Evolutionary conservation across 1,284 basidiomycete species (phyloP).

Genomic region (Thelephora terrestris): DNA sequence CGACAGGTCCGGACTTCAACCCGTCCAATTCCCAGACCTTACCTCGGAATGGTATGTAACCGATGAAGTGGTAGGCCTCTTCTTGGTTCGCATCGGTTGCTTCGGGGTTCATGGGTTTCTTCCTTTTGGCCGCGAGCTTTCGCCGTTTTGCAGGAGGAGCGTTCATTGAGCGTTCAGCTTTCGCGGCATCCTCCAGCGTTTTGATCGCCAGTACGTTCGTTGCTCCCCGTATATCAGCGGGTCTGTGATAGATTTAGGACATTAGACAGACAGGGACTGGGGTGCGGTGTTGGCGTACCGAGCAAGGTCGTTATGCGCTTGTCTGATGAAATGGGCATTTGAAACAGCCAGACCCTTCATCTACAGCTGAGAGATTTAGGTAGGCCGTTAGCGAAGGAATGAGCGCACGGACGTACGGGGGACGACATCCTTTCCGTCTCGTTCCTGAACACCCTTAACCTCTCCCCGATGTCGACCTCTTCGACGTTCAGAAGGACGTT

Average conservation of each 20-base stretch:
- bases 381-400: background rate
- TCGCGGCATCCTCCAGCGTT: slow-evolving; percentile 28
- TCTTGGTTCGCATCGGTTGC: slow-evolving; percentile 23
- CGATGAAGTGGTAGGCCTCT: slow-evolving; percentile 53
- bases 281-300: slow-evolving; percentile 26
- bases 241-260: slow-evolving; percentile 23
- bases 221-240: slow-evolving; percentile 46
- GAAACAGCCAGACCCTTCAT: slow-evolving; percentile 54
- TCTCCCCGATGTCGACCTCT: slow-evolving; percentile 34
- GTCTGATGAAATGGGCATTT: slow-evolving; percentile 38
- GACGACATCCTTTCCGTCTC: slow-evolving; percentile 47
- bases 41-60: slow-evolving; percentile 47
- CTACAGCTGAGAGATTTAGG: slow-evolving; percentile 19
- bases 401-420: slow-evolving; percentile 29
- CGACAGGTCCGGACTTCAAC: slow-evolving; percentile 36
- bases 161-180: slow-evolving; percentile 14
- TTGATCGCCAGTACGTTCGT: slow-evolving; percentile 33
- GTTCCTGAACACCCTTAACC: slow-evolving; percentile 32
- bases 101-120: slow-evolving; percentile 14
- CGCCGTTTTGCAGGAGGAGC: slow-evolving; percentile 30
- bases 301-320: slow-evolving; percentile 47
- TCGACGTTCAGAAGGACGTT: slow-evolving; percentile 45
- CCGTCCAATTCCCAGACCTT: slow-evolving; percentile 54
- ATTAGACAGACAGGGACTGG: background rate
- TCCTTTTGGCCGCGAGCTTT: slow-evolving; percentile 19